A percentile compares a stretch with the other conserved stretches of the same genome.
Conservation (phyloP, 108 stramenopile genomes). For the Cylindrotheca closterium region DNA sequence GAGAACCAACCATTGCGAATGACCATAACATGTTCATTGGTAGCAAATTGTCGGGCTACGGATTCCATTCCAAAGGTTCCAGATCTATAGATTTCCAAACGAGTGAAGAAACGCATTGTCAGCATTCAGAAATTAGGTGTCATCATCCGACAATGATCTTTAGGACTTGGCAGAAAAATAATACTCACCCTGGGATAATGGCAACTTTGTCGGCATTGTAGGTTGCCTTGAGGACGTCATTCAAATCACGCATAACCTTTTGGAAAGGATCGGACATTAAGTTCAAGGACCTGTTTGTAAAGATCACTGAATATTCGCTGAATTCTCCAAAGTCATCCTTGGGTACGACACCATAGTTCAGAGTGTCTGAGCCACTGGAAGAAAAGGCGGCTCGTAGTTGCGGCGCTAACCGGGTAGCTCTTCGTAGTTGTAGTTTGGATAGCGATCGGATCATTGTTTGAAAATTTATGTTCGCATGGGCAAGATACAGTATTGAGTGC, state of each 20-base stretch:
- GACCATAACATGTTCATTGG: constrained; percentile 88
- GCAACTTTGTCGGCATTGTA: constrained; percentile 91
- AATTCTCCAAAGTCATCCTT: constrained; percentile 75
- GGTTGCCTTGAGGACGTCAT: constrained; percentile 69
- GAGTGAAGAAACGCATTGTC: constrained; percentile 7
- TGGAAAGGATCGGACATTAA: constrained; percentile 92
- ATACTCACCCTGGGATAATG: constrained; percentile 87
- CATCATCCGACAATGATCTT: constrained; percentile 1
- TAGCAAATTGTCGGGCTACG: constrained; percentile 92
- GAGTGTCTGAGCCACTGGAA: constrained; percentile 4
- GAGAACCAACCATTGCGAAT: constrained; percentile 92
- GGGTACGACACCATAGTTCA: constrained; percentile 48
- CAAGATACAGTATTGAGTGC: too few species aligned
- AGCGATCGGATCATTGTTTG: constrained; percentile 11
- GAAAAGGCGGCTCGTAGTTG: constrained; percentile 5
- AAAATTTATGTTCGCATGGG: too few species aligned
- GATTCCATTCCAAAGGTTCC: constrained; percentile 91
- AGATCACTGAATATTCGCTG: constrained; percentile 89
- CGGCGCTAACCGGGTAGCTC: not conserved
- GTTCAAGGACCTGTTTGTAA: constrained; percentile 90
- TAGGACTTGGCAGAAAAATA: not conserved
- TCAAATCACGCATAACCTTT: constrained; percentile 87
- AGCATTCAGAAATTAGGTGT: not conserved
- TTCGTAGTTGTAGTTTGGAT: not conserved
- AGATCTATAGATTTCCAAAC: constrained; percentile 55